Base-by-base conservation (phyloP, 441 rosid genomes). In the Populus hybrid region DNA sequence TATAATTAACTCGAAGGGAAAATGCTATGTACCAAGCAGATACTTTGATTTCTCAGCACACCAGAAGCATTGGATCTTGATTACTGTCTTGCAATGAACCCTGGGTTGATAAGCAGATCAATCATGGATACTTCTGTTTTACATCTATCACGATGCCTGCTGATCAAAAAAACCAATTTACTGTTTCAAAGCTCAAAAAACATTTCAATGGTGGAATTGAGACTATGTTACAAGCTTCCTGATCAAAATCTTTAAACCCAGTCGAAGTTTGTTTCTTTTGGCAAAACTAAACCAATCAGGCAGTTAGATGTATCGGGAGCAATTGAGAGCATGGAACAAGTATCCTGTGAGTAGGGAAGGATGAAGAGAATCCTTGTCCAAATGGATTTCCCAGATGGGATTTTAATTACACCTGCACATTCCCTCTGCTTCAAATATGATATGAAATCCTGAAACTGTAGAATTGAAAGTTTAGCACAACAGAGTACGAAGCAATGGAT, bases 321-420 rank as follows among this genome's bases (percentile, higher is more conserved):
- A 50, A 94, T 83, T 1, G 95, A 90, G 75, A 96, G 96, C 91
- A 94, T 75, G 23, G 97, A 85, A 83, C 98, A 94, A 21, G 86
- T 75, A 28, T 94, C 97, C 71, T 86, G 86, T 6, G 97, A 89
- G 85, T 88, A 85, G 1, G 98, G 94, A 77, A 96, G 94, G 79
- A 94, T 89, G 79, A 94, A 96, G 79, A 94, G 93, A 84, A 92
- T 97, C 91, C 98, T 90, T 53, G 97, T 84, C 99, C 99, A 94
- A 73, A 92, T 80, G 72, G 94, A 86, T 78, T 83, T 90, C 73
- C 80, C 75, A 23, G 88, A 90, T 36, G 97, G 98, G 78, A 95
- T 87, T 86, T 91, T 95, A 74, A 95, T 95, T 35, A 94, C 99
- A 82, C 99, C 99, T 0, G 98, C 98, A 76, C 99, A 96, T 16